A percentile compares a stretch with the other conserved stretches of the same genome.
phyloP scores from a whole-genome alignment of 2,329 filamentous ascomycete genomes.

The Trichoderma sp. region DNA sequence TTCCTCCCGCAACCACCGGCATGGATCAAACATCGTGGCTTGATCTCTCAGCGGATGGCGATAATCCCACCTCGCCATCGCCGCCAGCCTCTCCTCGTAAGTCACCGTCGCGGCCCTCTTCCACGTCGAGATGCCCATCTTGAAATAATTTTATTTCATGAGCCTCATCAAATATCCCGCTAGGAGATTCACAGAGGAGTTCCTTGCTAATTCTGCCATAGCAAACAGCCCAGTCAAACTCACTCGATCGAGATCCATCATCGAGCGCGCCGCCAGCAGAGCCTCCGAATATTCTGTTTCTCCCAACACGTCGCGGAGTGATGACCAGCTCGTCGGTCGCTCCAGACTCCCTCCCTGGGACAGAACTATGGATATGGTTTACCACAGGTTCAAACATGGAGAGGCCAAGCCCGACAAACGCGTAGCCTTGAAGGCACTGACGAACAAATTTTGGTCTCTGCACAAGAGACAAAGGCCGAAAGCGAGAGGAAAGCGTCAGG shows the following conservation, averaged over 20 bases:
- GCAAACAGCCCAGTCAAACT: conserved; percentile 6
- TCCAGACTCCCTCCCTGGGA: conserved; percentile 34
- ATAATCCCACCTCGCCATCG: not conserved
- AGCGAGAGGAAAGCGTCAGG: not conserved
- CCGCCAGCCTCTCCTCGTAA: conserved; percentile 1
- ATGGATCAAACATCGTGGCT: conserved; percentile 12
- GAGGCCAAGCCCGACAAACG: not conserved
- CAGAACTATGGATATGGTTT: conserved; percentile 37
- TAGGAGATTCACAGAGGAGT: not conserved
- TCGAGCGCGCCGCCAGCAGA: conserved; percentile 6
- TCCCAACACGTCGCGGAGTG: not conserved
- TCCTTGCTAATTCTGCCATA: not conserved
- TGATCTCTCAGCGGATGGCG: not conserved
- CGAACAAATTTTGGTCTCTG: conserved; percentile 26
- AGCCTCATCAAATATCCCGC: not conserved
- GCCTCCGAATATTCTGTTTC: not conserved
- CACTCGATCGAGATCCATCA: conserved; percentile 9
- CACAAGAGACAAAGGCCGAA: conserved; percentile 17
- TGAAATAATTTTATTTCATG: not conserved
- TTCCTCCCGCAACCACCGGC: not conserved
- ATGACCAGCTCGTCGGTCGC: not conserved
- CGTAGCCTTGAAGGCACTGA: conserved; percentile 22
- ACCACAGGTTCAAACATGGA: conserved; percentile 26
- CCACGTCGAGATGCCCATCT: not conserved
- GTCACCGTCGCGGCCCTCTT: not conserved